These are phyloP conservation scores for Hyparrhenia diplandra DNA, from an alignment of 176 grass and related monocot genomes.

Conservation along the genomic window DNA sequence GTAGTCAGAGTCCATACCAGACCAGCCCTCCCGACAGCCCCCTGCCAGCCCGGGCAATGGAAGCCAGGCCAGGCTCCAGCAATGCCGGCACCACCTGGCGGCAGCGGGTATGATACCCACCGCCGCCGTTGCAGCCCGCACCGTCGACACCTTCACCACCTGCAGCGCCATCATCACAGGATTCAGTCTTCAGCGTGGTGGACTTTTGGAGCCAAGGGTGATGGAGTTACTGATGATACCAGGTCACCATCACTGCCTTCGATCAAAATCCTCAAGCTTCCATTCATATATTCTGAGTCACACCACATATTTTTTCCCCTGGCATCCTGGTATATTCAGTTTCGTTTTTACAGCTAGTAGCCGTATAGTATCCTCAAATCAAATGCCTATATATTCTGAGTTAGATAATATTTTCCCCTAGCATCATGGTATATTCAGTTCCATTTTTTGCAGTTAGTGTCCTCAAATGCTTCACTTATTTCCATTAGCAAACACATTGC, in stretches of 20 bases:
- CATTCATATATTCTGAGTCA: too few relatives aligned
- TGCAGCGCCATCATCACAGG: neutral
- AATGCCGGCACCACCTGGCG: conserved; percentile 29
- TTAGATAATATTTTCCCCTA: neutral
- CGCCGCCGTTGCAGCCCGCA: neutral
- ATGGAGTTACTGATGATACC: conserved; percentile 89
- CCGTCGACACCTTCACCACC: neutral
- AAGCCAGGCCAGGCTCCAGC: conserved; percentile 7
- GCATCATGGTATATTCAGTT: neutral
- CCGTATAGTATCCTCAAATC: neutral
- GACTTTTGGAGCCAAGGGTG: conserved; percentile 82
- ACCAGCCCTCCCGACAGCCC: conserved; percentile 11
- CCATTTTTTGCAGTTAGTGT: neutral
- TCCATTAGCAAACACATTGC: neutral
- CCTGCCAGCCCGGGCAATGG: conserved; percentile 23
- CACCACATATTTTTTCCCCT: too few relatives aligned
- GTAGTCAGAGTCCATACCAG: conserved; percentile 28
- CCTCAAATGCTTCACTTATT: neutral
- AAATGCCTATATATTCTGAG: conserved; percentile 18
- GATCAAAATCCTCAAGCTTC: too few relatives aligned
- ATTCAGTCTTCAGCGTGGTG: conserved; percentile 53
- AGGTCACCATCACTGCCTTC: conserved; percentile 52
- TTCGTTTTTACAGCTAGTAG: neutral
- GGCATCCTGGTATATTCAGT: neutral
- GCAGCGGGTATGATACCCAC: neutral